Percentiles rank a stretch among this genome's conserved stretches.
Evolutionary conservation across 352 stramenopile species (phyloP).

Genomic region (Stephanocyclus meneghinianus): DNA sequence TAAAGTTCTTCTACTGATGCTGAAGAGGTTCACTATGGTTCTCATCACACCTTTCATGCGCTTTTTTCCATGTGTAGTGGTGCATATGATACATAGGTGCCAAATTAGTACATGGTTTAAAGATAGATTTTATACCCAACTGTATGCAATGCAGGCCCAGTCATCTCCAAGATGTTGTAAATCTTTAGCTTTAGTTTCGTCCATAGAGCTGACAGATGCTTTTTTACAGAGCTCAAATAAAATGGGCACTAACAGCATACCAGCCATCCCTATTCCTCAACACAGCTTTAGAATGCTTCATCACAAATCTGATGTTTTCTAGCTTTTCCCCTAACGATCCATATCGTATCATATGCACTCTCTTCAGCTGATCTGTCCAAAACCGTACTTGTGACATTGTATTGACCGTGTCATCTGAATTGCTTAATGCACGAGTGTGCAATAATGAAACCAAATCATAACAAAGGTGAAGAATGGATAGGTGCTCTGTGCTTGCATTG

Average conservation of each 20-base stretch:
- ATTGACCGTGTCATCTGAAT: conserved; percentile 7
- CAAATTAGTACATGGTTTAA: too few relatives aligned
- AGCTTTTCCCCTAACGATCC: conserved; percentile 59
- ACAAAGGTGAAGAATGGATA: conserved; percentile 71
- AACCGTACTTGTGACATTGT: conserved; percentile 57
- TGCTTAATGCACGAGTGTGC: conserved; percentile 20
- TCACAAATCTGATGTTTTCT: conserved; percentile 50
- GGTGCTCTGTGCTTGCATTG: conserved; percentile 73
- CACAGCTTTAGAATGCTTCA: conserved; percentile 69
- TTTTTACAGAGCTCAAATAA: conserved; percentile 30
- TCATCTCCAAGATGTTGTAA: too few relatives aligned
- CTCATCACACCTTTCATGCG: too few relatives aligned
- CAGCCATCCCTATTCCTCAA: conserved; percentile 61
- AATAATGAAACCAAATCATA: conserved; percentile 60
- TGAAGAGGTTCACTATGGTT: too few relatives aligned
- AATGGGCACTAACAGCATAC: conserved; percentile 24
- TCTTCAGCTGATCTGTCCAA: conserved; percentile 75
- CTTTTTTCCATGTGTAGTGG: too few relatives aligned
- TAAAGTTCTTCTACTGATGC: too few relatives aligned
- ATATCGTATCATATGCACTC: conserved; percentile 67
- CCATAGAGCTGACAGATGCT: not conserved
- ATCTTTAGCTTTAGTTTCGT: not conserved
- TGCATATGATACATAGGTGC: too few relatives aligned
- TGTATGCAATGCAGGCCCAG: too few relatives aligned
- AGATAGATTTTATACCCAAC: too few relatives aligned